phyloP scores from a whole-genome alignment of 495 filamentous ascomycete species.

The Penicillium parvum region DNA sequence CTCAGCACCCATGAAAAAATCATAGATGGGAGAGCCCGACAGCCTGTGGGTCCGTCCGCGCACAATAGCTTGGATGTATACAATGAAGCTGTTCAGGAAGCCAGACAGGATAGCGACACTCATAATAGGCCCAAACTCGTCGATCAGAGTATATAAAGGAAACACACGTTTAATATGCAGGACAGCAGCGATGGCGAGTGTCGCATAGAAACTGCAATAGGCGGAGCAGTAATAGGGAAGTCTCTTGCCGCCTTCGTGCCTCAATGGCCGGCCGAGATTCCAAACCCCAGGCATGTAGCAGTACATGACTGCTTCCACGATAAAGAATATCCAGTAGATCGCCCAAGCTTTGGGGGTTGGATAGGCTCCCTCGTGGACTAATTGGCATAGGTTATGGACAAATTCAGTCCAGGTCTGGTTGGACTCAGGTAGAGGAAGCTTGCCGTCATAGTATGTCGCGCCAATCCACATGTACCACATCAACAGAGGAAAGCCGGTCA shows the following conservation, averaged over 20 bases:
- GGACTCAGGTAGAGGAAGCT: slow-evolving; percentile 62
- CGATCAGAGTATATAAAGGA: slow-evolving; percentile 87
- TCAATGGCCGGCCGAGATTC: slow-evolving; percentile 78
- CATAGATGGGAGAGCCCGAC: slow-evolving; percentile 87
- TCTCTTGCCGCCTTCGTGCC: slow-evolving; percentile 74
- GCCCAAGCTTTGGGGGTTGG: slow-evolving; percentile 75
- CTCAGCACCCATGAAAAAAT: slow-evolving; percentile 99
- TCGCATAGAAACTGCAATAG: slow-evolving; percentile 80
- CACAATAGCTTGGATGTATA: slow-evolving; percentile 75
- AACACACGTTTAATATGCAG: slow-evolving; percentile 82
- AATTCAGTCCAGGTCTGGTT: slow-evolving; percentile 67
- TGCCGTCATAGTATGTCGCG: slow-evolving; percentile 82
- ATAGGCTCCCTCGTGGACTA: slow-evolving; percentile 78
- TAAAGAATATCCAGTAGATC: slow-evolving; percentile 89
- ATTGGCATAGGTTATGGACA: slow-evolving; percentile 54
- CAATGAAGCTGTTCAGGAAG: slow-evolving; percentile 70
- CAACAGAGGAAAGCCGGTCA: slow-evolving; percentile 84
- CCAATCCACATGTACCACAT: slow-evolving; percentile 99
- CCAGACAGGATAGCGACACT: slow-evolving; percentile 88
- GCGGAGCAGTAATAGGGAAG: slow-evolving; percentile 92
- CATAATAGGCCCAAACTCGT: slow-evolving; percentile 91
- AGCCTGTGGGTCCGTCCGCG: slow-evolving; percentile 85
- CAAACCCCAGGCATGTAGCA: slow-evolving; percentile 78
- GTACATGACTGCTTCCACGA: slow-evolving; percentile 79
- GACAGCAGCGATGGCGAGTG: slow-evolving; percentile 58